These are phyloP conservation scores for Sarocladium oryzae DNA, from an alignment of 2,329 filamentous ascomycete species.

Conservation along the genomic window DNA sequence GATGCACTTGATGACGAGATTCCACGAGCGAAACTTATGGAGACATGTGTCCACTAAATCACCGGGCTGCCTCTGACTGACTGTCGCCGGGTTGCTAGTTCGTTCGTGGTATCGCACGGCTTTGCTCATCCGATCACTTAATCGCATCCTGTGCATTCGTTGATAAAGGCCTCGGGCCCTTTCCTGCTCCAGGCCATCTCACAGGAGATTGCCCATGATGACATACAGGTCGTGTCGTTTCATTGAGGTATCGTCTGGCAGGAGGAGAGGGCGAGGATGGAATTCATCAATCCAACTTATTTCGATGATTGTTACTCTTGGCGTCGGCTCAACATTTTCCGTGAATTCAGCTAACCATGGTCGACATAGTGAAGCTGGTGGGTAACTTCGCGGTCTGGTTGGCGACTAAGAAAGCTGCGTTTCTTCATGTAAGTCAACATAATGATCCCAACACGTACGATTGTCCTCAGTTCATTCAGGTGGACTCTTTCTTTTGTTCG, in stretches of 20 bases:
- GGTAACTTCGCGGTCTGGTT: constrained; percentile 32
- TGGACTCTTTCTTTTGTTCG: no score
- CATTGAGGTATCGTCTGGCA: constrained; percentile 16
- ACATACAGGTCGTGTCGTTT: constrained; percentile 22
- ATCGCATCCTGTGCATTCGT: constrained; percentile 21
- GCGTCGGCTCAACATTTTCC: neutral
- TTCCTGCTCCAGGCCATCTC: constrained; percentile 31
- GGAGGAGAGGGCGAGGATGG: neutral
- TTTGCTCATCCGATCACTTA: neutral
- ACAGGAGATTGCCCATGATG: constrained; percentile 20
- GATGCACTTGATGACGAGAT: constrained; percentile 12
- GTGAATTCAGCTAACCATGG: neutral
- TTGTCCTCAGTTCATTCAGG: no score
- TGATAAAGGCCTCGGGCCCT: constrained; percentile 31
- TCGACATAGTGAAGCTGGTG: constrained; percentile 9
- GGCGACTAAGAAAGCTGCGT: constrained; percentile 28
- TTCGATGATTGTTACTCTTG: neutral
- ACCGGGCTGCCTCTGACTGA: no score
- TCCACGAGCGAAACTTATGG: neutral
- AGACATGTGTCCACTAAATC: no score
- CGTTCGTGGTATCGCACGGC: neutral
- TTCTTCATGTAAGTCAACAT: constrained; percentile 22
- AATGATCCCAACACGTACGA: constrained; percentile 18
- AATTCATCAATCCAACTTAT: neutral
- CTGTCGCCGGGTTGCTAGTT: no score